Conservation (phyloP, 148 eudicot species). For the Cornus controversa region DNA sequence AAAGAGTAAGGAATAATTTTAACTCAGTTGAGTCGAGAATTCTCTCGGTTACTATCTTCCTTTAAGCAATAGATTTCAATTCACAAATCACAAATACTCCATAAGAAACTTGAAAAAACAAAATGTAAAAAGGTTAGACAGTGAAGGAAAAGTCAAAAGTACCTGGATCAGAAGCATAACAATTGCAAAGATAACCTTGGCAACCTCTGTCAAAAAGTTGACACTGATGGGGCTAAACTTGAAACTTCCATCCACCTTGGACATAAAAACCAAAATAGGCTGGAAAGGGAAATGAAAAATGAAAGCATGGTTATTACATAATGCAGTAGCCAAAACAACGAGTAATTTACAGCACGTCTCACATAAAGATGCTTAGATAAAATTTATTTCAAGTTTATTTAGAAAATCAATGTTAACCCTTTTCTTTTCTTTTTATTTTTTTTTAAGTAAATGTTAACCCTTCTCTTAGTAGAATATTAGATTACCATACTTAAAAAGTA, state of each 20-base stretch:
- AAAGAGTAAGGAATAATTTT: neutral
- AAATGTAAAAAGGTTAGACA: neutral
- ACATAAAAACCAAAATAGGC: conserved; percentile 85
- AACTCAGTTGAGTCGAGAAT: neutral
- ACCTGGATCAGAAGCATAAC: conserved; percentile 79
- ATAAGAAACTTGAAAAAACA: neutral
- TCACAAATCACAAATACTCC: neutral
- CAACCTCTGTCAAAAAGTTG: conserved; percentile 72
- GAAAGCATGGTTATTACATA: conserved; percentile 3
- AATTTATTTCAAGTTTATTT: too few species aligned
- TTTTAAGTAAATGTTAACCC: too few species aligned
- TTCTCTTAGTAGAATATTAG: too few species aligned
- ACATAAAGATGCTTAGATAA: neutral
- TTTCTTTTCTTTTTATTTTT: too few species aligned
- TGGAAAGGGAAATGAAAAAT: conserved; percentile 20
- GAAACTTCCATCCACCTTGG: conserved; percentile 83
- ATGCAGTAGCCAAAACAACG: neutral
- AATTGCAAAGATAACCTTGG: conserved; percentile 68
- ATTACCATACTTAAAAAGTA: too few species aligned
- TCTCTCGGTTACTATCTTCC: neutral
- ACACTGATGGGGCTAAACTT: conserved; percentile 84
- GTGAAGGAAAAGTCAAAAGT: conserved; percentile 7
- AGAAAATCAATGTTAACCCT: too few species aligned
- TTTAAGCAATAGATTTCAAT: neutral
- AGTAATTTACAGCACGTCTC: neutral